A percentile compares a stretch with the other conserved stretches of the same genome.
Evolutionary conservation across 169 alveolate genomes (phyloP).

Genomic region (Toxoplasma gondii): DNA sequence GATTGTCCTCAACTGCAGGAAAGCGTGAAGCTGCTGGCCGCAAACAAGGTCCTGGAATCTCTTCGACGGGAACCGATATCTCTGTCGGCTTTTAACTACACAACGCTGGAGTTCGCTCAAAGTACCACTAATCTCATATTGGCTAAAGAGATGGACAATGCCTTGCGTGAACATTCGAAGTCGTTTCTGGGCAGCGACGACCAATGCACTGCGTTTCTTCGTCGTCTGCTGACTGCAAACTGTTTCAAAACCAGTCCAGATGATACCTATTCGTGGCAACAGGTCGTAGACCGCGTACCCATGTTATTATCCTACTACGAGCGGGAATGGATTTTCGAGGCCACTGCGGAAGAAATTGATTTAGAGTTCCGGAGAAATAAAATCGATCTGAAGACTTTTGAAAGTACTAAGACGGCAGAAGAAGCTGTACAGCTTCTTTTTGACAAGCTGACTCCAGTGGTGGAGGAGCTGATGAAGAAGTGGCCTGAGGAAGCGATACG

Average conservation of each 20-base stretch:
- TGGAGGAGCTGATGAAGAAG: not conserved
- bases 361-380: not conserved
- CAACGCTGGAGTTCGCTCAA: no score
- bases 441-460: not conserved
- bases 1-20: no score
- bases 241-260: not conserved
- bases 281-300: not conserved
- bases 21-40: no score
- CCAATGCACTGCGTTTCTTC: not conserved
- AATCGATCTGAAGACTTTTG: not conserved
- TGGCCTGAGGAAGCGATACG: not conserved
- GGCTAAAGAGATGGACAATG: no score
- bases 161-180: no score
- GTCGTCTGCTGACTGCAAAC: not conserved
- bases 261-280: not conserved
- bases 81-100: no score
- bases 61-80: no score
- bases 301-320: not conserved
- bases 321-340: not conserved
- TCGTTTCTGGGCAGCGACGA: no score
- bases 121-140: no score
- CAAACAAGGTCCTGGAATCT: no score
- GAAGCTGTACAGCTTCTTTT: not conserved
- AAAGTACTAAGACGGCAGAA: not conserved
- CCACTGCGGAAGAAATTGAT: not conserved